Evolutionary conservation across 768 basidiomycete genomes (phyloP).

Genomic region (Tricholomella constricta): DNA sequence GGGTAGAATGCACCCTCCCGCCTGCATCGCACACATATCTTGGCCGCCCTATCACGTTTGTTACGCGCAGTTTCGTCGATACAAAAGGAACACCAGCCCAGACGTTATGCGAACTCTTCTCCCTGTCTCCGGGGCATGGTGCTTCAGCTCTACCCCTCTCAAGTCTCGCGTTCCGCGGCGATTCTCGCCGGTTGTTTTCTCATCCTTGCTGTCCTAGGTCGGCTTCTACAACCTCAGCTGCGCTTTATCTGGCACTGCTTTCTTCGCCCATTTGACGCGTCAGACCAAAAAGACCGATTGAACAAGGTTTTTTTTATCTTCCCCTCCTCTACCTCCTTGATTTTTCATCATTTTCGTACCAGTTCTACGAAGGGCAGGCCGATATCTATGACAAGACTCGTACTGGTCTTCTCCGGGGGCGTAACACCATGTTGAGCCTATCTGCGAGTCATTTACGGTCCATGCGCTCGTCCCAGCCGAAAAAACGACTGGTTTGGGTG

Average conservation of each 20-base stretch:
- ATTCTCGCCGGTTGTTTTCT: constrained; percentile 6
- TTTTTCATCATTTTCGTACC: not conserved
- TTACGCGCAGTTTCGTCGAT: not conserved
- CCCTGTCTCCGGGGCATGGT: not conserved
- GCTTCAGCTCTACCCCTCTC: constrained; percentile 3
- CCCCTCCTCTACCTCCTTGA: not conserved
- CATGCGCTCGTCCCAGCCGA: constrained; percentile 40
- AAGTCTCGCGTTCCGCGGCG: constrained; percentile 8
- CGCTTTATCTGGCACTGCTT: constrained; percentile 56
- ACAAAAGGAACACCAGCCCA: constrained; percentile 11
- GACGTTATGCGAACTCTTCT: not conserved
- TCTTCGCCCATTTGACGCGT: constrained; percentile 40
- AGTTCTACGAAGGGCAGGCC: constrained; percentile 73
- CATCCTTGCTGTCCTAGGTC: constrained; percentile 12
- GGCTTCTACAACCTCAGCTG: constrained; percentile 38
- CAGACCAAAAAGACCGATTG: constrained; percentile 44
- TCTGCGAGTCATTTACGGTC: constrained; percentile 61
- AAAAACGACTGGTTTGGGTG: constrained; percentile 66
- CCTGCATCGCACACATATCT: too few relatives aligned
- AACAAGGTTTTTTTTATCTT: constrained; percentile 36
- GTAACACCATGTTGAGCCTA: constrained; percentile 73
- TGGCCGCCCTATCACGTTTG: constrained; percentile 17
- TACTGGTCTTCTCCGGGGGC: constrained; percentile 59
- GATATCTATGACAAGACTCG: constrained; percentile 74
- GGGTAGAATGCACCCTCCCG: too few relatives aligned